A percentile compares a stretch with the other conserved stretches of the same genome.
phyloP scores from a whole-genome alignment of 164 flowering plant genomes.

The Berberis vulgaris region DNA sequence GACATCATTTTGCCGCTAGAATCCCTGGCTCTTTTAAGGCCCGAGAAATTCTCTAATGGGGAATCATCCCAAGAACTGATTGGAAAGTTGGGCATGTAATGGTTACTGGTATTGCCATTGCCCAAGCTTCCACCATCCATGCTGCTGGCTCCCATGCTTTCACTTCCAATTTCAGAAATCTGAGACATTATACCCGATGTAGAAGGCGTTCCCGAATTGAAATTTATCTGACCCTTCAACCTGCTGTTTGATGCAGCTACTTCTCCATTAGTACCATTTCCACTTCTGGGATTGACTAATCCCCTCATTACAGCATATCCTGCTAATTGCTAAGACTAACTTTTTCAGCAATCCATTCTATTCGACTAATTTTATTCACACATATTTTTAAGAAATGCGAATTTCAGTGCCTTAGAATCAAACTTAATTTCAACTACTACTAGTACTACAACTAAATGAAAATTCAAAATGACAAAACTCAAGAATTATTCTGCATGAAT shows the following conservation, averaged over 20 bases:
- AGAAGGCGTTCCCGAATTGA: constrained; percentile 30
- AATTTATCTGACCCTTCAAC: constrained; percentile 33
- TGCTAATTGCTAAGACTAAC: constrained; percentile 18
- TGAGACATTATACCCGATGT: constrained; percentile 39
- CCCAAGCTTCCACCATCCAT: constrained; percentile 27
- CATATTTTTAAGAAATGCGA: too few relatives aligned
- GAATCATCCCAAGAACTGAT: constrained; percentile 61
- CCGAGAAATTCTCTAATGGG: constrained; percentile 26
- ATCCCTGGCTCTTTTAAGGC: constrained; percentile 29
- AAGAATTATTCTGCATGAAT: too few relatives aligned
- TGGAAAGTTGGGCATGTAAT: constrained; percentile 36
- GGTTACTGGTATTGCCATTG: constrained; percentile 14
- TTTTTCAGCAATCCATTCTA: background rate
- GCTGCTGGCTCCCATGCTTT: constrained; percentile 24
- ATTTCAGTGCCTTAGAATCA: too few relatives aligned
- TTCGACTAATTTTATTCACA: background rate
- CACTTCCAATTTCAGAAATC: constrained; percentile 37
- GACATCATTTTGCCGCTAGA: constrained; percentile 27
- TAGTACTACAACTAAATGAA: too few relatives aligned
- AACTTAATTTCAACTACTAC: too few relatives aligned
- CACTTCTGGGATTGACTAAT: constrained; percentile 33
- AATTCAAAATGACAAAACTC: too few relatives aligned
- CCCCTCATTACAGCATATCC: constrained; percentile 51
- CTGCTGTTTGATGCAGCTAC: constrained; percentile 29
- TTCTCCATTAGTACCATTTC: constrained; percentile 28